A percentile compares a stretch with the other conserved stretches of the same genome.
These are phyloP conservation scores for Mortierella sp. DNA, from an alignment of 371 early-diverging fungal species.

Conservation along the genomic window DNA sequence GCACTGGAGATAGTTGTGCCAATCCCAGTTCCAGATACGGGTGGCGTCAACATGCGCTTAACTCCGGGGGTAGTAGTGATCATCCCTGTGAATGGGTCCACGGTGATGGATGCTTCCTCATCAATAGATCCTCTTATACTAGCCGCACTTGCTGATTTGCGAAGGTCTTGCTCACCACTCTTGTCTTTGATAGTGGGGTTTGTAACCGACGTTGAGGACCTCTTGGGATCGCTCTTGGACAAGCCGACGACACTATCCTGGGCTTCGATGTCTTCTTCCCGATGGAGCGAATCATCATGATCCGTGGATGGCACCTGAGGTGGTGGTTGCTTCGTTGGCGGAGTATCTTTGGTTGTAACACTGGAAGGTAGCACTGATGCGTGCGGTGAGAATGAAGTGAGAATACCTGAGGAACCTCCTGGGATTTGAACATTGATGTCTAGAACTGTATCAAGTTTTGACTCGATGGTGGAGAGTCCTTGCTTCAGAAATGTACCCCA, in stretches of 20 bases:
- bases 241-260: not conserved
- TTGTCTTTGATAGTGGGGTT: not conserved
- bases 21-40: conserved; percentile 11
- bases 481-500: conserved; percentile 82
- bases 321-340: conserved; percentile 10
- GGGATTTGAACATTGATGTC: conserved; percentile 65
- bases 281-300: not conserved
- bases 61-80: conserved; percentile 27
- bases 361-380: conserved; percentile 32
- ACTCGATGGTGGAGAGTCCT: conserved; percentile 84
- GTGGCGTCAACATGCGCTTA: conserved; percentile 39
- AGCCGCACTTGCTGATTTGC: conserved; percentile 1
- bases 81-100: conserved; percentile 53
- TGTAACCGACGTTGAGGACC: not conserved
- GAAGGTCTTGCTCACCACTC: conserved; percentile 7
- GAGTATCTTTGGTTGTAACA: conserved; percentile 19
- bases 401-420: conserved; percentile 33
- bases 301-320: not conserved
- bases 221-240: not conserved
- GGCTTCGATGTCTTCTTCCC: not conserved
- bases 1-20: not conserved
- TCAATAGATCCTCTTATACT: conserved; percentile 5
- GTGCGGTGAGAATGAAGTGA: conserved; percentile 45
- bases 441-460: conserved; percentile 82
- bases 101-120: conserved; percentile 14